Conservation (phyloP, 176 grass and related monocot genomes). For the Lolium multiflorum region DNA sequence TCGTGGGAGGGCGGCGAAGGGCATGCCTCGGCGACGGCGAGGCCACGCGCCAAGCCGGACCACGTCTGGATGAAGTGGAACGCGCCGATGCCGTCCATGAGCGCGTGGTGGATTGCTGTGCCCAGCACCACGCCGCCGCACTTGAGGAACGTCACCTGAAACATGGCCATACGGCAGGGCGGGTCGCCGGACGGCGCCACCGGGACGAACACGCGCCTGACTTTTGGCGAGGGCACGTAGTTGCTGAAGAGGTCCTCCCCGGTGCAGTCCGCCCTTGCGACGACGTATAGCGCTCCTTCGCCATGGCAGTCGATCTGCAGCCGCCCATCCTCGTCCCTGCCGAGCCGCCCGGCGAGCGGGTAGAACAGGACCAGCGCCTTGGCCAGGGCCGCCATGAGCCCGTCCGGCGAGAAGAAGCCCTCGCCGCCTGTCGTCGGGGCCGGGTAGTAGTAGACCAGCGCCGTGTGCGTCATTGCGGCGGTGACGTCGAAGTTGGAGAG, state of each 20-base stretch:
- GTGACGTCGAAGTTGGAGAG: slow-evolving; percentile 68
- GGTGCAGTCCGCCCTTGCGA: slow-evolving; percentile 15
- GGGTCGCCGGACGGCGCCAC: slow-evolving; percentile 16
- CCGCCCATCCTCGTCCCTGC: neutral
- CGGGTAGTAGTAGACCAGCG: slow-evolving; percentile 66
- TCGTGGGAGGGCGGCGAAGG: neutral
- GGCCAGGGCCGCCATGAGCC: slow-evolving; percentile 52
- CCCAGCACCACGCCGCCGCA: neutral
- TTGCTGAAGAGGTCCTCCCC: slow-evolving; percentile 14
- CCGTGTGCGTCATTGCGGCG: slow-evolving; percentile 51
- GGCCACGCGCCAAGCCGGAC: neutral
- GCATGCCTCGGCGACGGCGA: neutral
- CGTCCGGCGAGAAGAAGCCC: slow-evolving; percentile 48
- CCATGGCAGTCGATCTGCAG: slow-evolving; percentile 64
- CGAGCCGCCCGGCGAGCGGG: slow-evolving; percentile 58
- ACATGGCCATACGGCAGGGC: slow-evolving; percentile 31
- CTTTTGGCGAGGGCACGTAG: slow-evolving; percentile 38
- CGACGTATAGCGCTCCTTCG: slow-evolving; percentile 53
- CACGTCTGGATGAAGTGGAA: neutral
- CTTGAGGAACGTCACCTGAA: slow-evolving; percentile 15
- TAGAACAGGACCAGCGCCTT: slow-evolving; percentile 63
- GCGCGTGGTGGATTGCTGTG: neutral
- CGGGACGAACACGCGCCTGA: slow-evolving; percentile 38
- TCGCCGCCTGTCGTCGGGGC: neutral
- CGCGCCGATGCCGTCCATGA: neutral